phyloP scores from a whole-genome alignment of 176 grass and related monocot species.

The Melocanna baccifera region DNA sequence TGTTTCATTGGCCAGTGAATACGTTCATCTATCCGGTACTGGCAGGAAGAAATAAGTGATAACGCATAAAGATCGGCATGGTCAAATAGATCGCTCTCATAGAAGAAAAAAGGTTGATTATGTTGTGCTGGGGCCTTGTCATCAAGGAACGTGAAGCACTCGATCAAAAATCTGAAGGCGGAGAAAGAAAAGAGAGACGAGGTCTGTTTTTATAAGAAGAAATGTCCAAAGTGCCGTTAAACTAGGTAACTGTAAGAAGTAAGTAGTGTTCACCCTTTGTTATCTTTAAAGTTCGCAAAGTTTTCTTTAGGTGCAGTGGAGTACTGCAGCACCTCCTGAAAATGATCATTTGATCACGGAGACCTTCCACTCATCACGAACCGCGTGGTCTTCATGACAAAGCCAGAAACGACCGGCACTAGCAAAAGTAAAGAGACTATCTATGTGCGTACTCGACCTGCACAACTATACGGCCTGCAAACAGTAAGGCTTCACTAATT shows the following conservation, averaged over 20 bases:
- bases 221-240: background rate
- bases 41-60: background rate
- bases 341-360: background rate
- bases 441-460: background rate
- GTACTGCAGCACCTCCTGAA: background rate
- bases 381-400: background rate
- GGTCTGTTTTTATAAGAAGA: background rate
- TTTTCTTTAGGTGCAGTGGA: background rate
- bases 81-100: background rate
- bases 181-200: background rate
- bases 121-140: background rate
- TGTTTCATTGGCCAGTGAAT: background rate
- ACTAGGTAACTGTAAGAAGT: background rate
- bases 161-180: background rate
- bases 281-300: background rate
- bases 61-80: background rate
- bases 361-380: background rate
- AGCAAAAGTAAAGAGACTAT: background rate
- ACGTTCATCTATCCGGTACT: background rate
- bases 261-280: background rate
- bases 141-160: background rate
- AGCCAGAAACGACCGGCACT: background rate
- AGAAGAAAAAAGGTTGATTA: background rate
- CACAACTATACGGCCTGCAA: background rate
- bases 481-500: background rate